phyloP scores from a whole-genome alignment of 2,329 filamentous ascomycete species.

The Alternaria alternata region DNA sequence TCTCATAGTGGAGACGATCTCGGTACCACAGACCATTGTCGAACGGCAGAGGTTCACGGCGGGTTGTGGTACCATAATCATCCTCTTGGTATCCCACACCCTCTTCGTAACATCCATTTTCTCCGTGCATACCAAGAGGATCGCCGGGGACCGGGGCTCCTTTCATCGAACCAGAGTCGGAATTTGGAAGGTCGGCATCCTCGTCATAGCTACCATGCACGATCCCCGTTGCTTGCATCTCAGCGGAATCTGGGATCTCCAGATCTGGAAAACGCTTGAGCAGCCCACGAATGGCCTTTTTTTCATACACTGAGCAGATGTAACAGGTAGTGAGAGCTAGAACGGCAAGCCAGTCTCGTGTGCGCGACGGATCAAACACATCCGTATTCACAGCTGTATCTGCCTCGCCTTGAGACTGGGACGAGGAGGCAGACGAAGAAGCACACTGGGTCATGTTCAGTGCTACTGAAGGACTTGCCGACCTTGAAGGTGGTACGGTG shows the following conservation, averaged over 20 bases:
- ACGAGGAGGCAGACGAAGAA: not conserved
- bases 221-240: no score
- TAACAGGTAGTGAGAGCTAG: not conserved
- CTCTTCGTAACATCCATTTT: no score
- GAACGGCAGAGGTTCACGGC: not conserved
- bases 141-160: not conserved
- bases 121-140: not conserved
- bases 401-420: slow-evolving; percentile 4
- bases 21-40: not conserved
- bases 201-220: not conserved
- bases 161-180: not conserved
- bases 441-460: not conserved
- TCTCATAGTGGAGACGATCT: no score
- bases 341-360: not conserved
- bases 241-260: no score
- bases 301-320: not conserved
- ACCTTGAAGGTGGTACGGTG: not conserved
- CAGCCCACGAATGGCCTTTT: not conserved
- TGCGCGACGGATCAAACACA: not conserved
- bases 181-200: not conserved
- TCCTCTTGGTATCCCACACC: not conserved
- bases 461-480: no score
- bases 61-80: not conserved
- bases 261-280: not conserved
- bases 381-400: not conserved